Evolutionary conservation across 2,329 filamentous ascomycete species (phyloP).

Genomic region (Apiospora pterosperma): DNA sequence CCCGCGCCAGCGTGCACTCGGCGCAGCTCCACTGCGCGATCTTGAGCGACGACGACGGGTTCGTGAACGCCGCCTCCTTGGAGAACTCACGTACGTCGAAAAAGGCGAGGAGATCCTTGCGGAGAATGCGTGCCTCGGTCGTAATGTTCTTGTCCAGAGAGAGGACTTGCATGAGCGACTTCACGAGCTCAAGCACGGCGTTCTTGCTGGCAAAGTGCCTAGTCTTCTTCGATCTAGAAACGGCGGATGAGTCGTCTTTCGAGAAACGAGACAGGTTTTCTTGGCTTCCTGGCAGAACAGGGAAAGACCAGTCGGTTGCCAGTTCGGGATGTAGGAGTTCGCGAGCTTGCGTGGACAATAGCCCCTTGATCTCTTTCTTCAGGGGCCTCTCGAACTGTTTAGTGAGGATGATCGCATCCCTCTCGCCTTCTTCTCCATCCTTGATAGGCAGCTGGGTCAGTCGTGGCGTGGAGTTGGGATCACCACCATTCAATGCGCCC

Average conservation of each 20-base stretch:
- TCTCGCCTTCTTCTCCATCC: constrained; percentile 52
- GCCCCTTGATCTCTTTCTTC: constrained; percentile 78
- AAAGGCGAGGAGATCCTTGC: constrained; percentile 82
- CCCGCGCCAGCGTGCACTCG: constrained; percentile 83
- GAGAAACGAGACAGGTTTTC: constrained; percentile 38
- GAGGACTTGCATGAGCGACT: constrained; percentile 88
- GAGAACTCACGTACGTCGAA: constrained; percentile 96
- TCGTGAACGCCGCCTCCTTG: constrained; percentile 80
- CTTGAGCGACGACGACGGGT: constrained; percentile 73
- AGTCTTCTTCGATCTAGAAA: constrained; percentile 9
- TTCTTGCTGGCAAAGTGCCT: constrained; percentile 46
- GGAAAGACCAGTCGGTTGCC: constrained; percentile 83
- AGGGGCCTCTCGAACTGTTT: constrained; percentile 83
- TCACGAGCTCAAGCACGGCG: constrained; percentile 86
- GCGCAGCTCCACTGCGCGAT: constrained; percentile 79
- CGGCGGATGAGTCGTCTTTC: constrained; percentile 11
- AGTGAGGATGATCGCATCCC: constrained; percentile 67
- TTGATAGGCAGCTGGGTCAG: constrained; percentile 60
- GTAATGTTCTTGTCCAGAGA: constrained; percentile 87
- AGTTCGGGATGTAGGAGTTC: constrained; percentile 89
- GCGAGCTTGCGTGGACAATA: constrained; percentile 83
- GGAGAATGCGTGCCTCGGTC: constrained; percentile 80
- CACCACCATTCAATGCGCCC: constrained; percentile 33
- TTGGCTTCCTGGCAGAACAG: constrained; percentile 71
- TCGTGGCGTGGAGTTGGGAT: constrained; percentile 49